Base-by-base conservation (phyloP, 129 eudicot species). In the Tagetes erecta region DNA sequence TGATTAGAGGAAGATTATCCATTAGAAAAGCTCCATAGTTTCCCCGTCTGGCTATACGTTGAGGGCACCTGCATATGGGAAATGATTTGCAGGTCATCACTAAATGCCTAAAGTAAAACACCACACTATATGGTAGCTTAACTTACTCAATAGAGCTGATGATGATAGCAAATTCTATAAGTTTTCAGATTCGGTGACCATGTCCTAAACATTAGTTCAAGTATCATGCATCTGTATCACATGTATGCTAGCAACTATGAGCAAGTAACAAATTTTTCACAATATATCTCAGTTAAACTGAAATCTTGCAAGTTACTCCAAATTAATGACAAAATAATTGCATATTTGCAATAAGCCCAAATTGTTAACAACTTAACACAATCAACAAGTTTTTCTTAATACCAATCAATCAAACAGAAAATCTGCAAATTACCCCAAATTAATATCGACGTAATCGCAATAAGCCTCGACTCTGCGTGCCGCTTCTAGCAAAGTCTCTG, bases 1-100 rank as follows among this genome's bases (percentile, higher is more conserved):
- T 90, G 34, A 93, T 84, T 0, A 93, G 79, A 31, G 96, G 96
- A 77, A 93, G 98, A 70, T 90, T 93, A 49, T 93, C 95, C 96
- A 93, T 93, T 30, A 93, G 85, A 68, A 93, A 93, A 45, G 98
- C 96, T 71, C 98, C 98, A 64, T 93, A 93, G 68, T 93, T 71
- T 13, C 98, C 98, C 13, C 98, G 69, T 62, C 84, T 82, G 5
- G 98, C 98, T 66, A 93, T 93, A 47, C 96, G 92, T 81, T 93
- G 98, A 14, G 98, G 98, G 74, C 98, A 93, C 64, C 98, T 92
- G 84, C 73, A 70, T 40, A 59, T 20, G 6, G 72, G 52, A 39
- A 50, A 76, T 40, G 0, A 62, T 49, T 70, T 39, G 42, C 35
- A 64, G 39, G 37, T 11, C 73, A 69, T 38, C 33, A 33, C 34